Conservation (phyloP, 2,329 filamentous ascomycete genomes). For the Botrytis galanthina region DNA sequence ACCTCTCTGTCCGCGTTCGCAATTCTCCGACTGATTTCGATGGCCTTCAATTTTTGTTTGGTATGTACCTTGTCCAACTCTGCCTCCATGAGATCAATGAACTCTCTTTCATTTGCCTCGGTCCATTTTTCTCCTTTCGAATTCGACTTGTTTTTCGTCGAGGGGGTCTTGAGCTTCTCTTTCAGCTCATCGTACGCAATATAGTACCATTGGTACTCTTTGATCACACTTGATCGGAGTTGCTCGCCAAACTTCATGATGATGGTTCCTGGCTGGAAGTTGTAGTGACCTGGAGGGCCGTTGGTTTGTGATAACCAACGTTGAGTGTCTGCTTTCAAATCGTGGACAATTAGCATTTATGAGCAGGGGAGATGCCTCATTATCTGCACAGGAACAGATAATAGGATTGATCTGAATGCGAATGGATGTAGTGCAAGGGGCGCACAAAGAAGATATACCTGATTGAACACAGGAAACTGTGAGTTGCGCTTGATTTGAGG, state of each 20-base stretch:
- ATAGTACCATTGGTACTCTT: conserved; percentile 97
- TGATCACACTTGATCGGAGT: conserved; percentile 90
- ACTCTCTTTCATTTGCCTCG: conserved; percentile 86
- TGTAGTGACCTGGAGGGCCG: conserved; percentile 25
- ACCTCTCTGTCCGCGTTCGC: conserved; percentile 86
- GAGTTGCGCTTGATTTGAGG: neutral
- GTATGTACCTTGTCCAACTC: conserved; percentile 98
- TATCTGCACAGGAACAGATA: neutral
- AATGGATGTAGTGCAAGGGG: neutral
- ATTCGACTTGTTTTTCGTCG: conserved; percentile 46
- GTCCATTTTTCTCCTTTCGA: conserved; percentile 69
- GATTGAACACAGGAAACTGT: neutral
- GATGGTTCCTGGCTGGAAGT: conserved; percentile 48
- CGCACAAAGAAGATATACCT: neutral
- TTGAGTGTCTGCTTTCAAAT: conserved; percentile 29
- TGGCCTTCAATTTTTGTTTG: conserved; percentile 95
- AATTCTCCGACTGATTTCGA: conserved; percentile 91
- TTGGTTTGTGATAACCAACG: conserved; percentile 25
- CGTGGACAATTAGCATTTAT: conserved; percentile 35
- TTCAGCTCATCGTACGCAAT: conserved; percentile 97
- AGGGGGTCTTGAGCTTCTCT: conserved; percentile 69
- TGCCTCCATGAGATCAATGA: conserved; percentile 80
- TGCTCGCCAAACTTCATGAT: conserved; percentile 92
- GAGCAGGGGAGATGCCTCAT: neutral
- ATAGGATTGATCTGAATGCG: neutral